These are phyloP conservation scores for Melanogaster broomeanus DNA, from an alignment of 768 basidiomycete genomes.

Conservation along the genomic window DNA sequence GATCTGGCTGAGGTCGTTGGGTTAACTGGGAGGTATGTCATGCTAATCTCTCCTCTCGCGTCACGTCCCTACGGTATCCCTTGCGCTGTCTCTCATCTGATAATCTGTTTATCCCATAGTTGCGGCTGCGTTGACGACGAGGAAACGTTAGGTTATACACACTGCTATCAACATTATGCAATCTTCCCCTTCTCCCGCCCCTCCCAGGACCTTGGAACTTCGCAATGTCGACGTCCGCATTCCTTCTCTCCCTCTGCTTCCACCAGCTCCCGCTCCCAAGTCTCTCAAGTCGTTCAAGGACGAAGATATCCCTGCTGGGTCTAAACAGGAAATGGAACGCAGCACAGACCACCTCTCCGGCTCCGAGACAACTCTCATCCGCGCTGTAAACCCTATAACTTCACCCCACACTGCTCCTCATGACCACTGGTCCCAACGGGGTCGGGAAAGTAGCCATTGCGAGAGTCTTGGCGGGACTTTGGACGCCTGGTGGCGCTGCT, in stretches of 20 bases:
- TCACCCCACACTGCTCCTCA: too few relatives aligned
- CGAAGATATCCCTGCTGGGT: too few relatives aligned
- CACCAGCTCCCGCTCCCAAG: neutral
- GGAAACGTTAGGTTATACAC: too few relatives aligned
- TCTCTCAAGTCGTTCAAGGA: neutral
- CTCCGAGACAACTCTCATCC: constrained; percentile 55
- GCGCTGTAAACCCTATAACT: constrained; percentile 75
- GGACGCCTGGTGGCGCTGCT: constrained; percentile 53
- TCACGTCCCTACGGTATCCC: too few relatives aligned
- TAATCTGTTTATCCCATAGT: neutral
- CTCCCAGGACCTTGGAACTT: constrained; percentile 54
- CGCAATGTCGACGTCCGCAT: too few relatives aligned
- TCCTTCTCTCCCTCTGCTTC: constrained; percentile 33
- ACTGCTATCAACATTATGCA: too few relatives aligned
- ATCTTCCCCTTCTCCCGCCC: constrained; percentile 56
- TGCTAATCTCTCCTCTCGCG: too few relatives aligned
- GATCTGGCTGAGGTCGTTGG: constrained; percentile 93
- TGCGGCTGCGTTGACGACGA: neutral
- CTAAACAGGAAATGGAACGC: constrained; percentile 18
- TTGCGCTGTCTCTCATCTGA: neutral
- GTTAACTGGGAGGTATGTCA: constrained; percentile 59
- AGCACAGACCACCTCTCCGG: constrained; percentile 17
- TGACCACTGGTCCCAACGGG: too few relatives aligned
- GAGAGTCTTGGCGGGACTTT: constrained; percentile 82
- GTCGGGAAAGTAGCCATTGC: constrained; percentile 86